Base-by-base conservation (phyloP, 352 stramenopile species). In the Phytophthora hibernalis region DNA sequence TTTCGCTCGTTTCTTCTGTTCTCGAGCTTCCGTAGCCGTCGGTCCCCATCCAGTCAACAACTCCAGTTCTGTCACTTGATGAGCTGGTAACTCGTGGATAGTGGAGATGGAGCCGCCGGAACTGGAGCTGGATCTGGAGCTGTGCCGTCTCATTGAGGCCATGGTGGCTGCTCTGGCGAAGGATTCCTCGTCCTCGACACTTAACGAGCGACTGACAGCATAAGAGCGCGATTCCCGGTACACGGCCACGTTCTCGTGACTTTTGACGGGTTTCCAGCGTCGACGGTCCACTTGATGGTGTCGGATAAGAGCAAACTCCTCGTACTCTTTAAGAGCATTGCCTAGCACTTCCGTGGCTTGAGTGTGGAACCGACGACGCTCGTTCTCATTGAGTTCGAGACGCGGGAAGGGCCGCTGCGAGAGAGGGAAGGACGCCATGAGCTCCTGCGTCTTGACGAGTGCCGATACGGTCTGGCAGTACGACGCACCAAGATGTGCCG, bases 231-330 rank as follows among this genome's bases (percentile, higher is more conserved):
- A 74, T 26, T 83, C 75, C 8, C 69, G 65, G 20, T 77, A 83
- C 1, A 80, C 72, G 11, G 61, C 40, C 3, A 80, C 42, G 28
- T 74, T 70, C 43, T 76, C 72, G 40, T 70, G 61, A 47, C 24
- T 58, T 28, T 74, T 74, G n/a, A 83, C 42, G 5, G 62, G 49
- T 49, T 77, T 77, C 75, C 75, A 83, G 54, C 72, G 64, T 11
- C 52, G 56, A 2, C 61, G 59, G 53, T 83, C 75, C 30, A 83
- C 59, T 45, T 76, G 61, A 16, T 66, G 68, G 49, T 78, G 71
- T 1, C 68, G 71, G 10, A 72, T 57, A 4, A 76, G 60, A 5
- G 61, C 64, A 22, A 71, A 76, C 21, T 79, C 75, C 37, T 83
- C 71, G 35, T 74, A 83, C 24, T 78, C 68, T 11, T 45, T 52